Evolutionary conservation across 305 asterid species (phyloP), one percentile per base, ranked within the genome.

Genomic region (Solanum hybrid): DNA sequence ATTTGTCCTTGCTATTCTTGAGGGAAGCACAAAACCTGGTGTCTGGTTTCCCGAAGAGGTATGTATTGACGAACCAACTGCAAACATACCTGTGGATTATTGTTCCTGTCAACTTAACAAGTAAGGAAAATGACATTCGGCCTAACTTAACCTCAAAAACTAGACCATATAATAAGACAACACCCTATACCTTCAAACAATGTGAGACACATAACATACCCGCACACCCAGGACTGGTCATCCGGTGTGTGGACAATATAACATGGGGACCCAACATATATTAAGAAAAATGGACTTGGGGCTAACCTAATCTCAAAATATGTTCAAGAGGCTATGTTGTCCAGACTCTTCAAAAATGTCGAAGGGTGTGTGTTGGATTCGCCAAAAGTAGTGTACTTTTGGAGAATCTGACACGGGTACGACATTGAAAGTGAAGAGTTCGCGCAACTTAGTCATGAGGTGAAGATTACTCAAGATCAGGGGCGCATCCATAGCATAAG

Each of bases 11-110:
- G 97, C 98, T 22, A 93, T 95, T 88, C 98, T 97, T 42, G 99
- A 96, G 91, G 99, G 99, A 91, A 94, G 94, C 94, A 95, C 99
- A 78, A 92, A 94, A 84, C 97, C 99, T 6, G 98, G 98, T 38
- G 98, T 97, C 91, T 97, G 99, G 99, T 97, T 97, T 88, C 98
- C 98, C 0, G 99, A 95, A 93, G 99, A 95, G 98, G 98, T 96
- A 92, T 51, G 69, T 77, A 76, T 22, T 81, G 42, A 32, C 9
- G 22, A 85, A 56, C 45, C 32, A 56, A 75, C 80, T 2, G 12
- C 13, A 0, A 1, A 32, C 22, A 82, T 45, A 45, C 87, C 29
- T 78, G 15, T 78, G 60, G 27, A n/a, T 78, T 6, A 3, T n/a
- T 78, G 0, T n/a, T 78, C 17, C 4, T 78, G 19, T 37, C 85